phyloP scores from a whole-genome alignment of 164 flowering plant species.

The Euptelea pleiosperma region DNA sequence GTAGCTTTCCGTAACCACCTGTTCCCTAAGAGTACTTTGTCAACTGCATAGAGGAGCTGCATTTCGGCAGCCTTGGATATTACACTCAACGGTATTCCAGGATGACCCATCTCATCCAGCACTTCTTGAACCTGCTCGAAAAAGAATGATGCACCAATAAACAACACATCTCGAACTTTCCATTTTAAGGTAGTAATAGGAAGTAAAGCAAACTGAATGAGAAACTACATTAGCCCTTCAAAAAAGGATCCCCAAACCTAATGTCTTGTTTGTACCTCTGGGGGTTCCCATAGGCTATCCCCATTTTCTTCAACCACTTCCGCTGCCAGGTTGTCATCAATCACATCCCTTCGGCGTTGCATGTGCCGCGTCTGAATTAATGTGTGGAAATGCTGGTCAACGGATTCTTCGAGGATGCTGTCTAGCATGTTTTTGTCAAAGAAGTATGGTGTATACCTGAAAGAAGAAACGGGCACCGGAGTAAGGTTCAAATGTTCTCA shows the following conservation, averaged over 20 bases:
- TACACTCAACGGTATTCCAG: constrained; percentile 77
- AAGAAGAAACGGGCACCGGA: constrained; percentile 10
- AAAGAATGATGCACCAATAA: constrained; percentile 3
- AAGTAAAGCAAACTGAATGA: neutral
- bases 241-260: neutral
- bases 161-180: neutral
- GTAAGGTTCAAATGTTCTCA: neutral
- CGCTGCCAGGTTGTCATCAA: constrained; percentile 70
- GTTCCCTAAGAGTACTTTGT: constrained; percentile 81
- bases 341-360: constrained; percentile 71
- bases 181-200: neutral
- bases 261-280: constrained; percentile 55
- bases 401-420: constrained; percentile 88
- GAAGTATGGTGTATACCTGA: constrained; percentile 95
- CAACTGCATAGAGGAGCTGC: constrained; percentile 74
- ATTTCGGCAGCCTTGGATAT: constrained; percentile 89
- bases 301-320: constrained; percentile 71
- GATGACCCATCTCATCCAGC: constrained; percentile 77
- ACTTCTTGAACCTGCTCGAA: constrained; percentile 75
- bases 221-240: neutral
- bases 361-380: constrained; percentile 74
- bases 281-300: constrained; percentile 76
- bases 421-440: constrained; percentile 89
- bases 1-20: constrained; percentile 89
- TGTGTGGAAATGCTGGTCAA: constrained; percentile 82